These are phyloP conservation scores for Tylopilus sp. DNA, from an alignment of 768 basidiomycete species.

Conservation along the genomic window DNA sequence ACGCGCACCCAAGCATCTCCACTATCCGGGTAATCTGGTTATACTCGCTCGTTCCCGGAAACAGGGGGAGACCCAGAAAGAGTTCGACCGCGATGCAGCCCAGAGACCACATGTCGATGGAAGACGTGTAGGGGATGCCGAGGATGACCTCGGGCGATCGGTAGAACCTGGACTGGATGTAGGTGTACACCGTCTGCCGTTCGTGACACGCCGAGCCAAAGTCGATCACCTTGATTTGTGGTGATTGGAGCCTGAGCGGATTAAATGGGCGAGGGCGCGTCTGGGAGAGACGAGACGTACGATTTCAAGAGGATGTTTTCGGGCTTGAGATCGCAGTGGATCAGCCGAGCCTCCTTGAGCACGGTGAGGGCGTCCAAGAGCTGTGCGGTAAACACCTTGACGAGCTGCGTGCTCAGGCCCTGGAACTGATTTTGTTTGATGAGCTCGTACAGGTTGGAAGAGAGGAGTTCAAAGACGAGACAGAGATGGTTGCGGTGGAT, in stretches of 20 bases:
- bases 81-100: constrained; percentile 99
- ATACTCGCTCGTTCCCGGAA: constrained; percentile 99
- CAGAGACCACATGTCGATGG: constrained; percentile 99
- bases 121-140: constrained; percentile 88
- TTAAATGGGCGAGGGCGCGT: background rate
- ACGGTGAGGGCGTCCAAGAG: constrained; percentile 88
- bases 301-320: constrained; percentile 98
- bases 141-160: constrained; percentile 96
- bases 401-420: constrained; percentile 92
- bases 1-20: constrained; percentile 93
- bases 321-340: constrained; percentile 98
- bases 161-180: constrained; percentile 99
- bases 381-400: constrained; percentile 98
- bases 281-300: constrained; percentile 35
- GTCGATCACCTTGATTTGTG: constrained; percentile 98
- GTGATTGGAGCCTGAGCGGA: constrained; percentile 77
- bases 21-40: constrained; percentile 96
- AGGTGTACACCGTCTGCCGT: constrained; percentile 99
- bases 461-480: constrained; percentile 95
- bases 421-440: constrained; percentile 99
- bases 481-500: constrained; percentile 96
- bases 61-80: constrained; percentile 92
- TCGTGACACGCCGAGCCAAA: constrained; percentile 99
- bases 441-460: constrained; percentile 96
- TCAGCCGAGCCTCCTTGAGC: constrained; percentile 91